Percentiles rank a stretch among this genome's conserved stretches.
These are phyloP conservation scores for Exophiala dermatitidis DNA, from an alignment of 2,329 filamentous ascomycete genomes.

Conservation along the genomic window DNA sequence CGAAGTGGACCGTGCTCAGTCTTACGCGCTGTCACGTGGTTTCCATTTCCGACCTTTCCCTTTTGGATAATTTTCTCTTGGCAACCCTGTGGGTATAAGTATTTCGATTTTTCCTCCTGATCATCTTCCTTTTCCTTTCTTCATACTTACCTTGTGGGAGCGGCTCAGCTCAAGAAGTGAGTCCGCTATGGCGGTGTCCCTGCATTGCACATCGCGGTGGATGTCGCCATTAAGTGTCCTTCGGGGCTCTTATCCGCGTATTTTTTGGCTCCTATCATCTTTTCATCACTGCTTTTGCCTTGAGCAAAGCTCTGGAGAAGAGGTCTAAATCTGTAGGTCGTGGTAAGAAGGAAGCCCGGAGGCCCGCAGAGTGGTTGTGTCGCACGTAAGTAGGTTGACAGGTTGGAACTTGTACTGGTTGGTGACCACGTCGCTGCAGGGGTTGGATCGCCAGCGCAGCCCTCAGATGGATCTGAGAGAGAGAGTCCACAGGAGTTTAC, in stretches of 20 bases:
- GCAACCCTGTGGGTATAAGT: background rate
- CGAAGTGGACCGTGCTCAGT: background rate
- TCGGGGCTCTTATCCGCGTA: slow-evolving; percentile 28
- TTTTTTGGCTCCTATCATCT: slow-evolving; percentile 28
- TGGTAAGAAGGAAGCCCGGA: background rate
- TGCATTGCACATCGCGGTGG: slow-evolving; percentile 29
- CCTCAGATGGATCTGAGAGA: too few species aligned
- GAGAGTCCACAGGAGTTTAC: too few species aligned
- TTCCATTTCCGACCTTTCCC: background rate
- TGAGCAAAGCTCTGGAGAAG: slow-evolving; percentile 27
- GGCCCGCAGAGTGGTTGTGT: too few species aligned
- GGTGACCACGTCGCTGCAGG: too few species aligned
- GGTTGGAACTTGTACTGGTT: too few species aligned
- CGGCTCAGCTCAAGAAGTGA: slow-evolving; percentile 26
- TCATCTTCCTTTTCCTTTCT: slow-evolving; percentile 1
- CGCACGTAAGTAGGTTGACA: too few species aligned
- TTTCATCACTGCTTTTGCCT: slow-evolving; percentile 27
- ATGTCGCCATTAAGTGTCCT: slow-evolving; percentile 26
- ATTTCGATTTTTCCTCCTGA: background rate
- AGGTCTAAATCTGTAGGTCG: slow-evolving; percentile 1
- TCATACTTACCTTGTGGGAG: slow-evolving; percentile 24
- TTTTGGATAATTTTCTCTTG: background rate
- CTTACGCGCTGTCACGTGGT: background rate
- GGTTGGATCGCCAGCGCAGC: too few species aligned
- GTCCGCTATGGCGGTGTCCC: slow-evolving; percentile 24